phyloP scores from a whole-genome alignment of 768 basidiomycete genomes.

The Cyclocybe aegerita region DNA sequence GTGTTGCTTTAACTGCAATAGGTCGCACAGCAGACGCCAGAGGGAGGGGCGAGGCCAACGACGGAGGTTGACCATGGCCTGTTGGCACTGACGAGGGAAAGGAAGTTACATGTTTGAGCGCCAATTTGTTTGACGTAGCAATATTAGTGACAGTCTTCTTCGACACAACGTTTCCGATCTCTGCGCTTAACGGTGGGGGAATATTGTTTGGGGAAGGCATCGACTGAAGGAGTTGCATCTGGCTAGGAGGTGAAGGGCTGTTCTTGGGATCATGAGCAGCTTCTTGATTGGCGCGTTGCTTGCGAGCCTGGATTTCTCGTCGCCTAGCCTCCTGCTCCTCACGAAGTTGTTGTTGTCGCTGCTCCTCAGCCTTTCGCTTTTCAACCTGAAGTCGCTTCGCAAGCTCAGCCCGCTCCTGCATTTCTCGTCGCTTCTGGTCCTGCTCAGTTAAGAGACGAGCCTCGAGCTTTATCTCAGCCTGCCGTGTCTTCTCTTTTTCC shows the following conservation, averaged over 20 bases:
- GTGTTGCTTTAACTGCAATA: too few relatives aligned
- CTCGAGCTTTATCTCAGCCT: too few relatives aligned
- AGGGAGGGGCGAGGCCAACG: too few relatives aligned
- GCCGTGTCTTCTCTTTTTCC: too few relatives aligned
- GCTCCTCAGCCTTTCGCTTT: constrained; percentile 23
- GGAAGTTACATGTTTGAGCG: neutral
- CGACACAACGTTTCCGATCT: constrained; percentile 10
- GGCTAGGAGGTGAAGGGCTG: constrained; percentile 2
- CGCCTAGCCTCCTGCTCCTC: constrained; percentile 29
- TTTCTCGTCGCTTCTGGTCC: neutral
- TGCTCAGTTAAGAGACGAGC: neutral
- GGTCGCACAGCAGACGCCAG: too few relatives aligned
- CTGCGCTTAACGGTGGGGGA: constrained; percentile 1
- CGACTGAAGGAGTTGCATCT: neutral
- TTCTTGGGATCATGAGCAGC: constrained; percentile 25
- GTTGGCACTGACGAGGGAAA: too few relatives aligned
- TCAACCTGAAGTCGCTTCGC: constrained; percentile 8
- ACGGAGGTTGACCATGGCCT: too few relatives aligned
- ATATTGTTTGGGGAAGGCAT: neutral
- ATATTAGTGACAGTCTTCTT: constrained; percentile 5
- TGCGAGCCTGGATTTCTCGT: constrained; percentile 26
- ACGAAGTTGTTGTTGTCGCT: constrained; percentile 25
- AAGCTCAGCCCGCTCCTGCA: neutral
- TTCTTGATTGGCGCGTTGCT: constrained; percentile 27
- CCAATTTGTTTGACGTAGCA: too few relatives aligned